Percentiles rank a stretch among this genome's conserved stretches.
Evolutionary conservation across 805 yeast species (phyloP).

Genomic region (Teunomyces barrocoloradensis): DNA sequence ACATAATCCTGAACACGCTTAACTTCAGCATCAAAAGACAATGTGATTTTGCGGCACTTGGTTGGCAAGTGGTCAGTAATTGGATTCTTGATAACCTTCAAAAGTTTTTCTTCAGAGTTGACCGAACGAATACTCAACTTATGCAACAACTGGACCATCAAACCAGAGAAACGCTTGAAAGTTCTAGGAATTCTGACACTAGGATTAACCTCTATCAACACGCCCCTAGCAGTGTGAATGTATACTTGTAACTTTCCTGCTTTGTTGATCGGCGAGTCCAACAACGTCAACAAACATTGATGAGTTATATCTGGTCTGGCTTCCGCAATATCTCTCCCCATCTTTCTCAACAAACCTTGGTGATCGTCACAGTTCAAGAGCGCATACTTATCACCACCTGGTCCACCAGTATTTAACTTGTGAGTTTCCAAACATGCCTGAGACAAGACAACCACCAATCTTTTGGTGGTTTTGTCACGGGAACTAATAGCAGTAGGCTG

Average conservation of each 20-base stretch:
- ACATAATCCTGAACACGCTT: conserved; percentile 88
- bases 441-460: conserved; percentile 90
- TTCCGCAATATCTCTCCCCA: conserved; percentile 96
- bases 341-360: conserved; percentile 89
- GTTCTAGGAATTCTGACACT: conserved; percentile 97
- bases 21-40: conserved; percentile 89
- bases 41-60: conserved; percentile 89
- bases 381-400: conserved; percentile 86
- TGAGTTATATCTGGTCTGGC: conserved; percentile 99
- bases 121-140: conserved; percentile 91
- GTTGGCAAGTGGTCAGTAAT: conserved; percentile 96
- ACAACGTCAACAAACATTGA: conserved; percentile 88
- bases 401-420: conserved; percentile 73
- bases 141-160: conserved; percentile 95
- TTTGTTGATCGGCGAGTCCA: conserved; percentile 97
- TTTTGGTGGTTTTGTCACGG: conserved; percentile 79
- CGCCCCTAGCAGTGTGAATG: conserved; percentile 93
- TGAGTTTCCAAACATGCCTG: conserved; percentile 96
- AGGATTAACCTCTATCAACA: conserved; percentile 93
- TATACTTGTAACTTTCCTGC: conserved; percentile 97
- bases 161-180: conserved; percentile 93
- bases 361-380: conserved; percentile 96
- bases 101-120: conserved; percentile 88
- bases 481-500: conserved; percentile 82
- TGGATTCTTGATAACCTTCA: conserved; percentile 95